Conservation (phyloP, 805 yeast genomes). For the Tetrapisispora fleetii region DNA sequence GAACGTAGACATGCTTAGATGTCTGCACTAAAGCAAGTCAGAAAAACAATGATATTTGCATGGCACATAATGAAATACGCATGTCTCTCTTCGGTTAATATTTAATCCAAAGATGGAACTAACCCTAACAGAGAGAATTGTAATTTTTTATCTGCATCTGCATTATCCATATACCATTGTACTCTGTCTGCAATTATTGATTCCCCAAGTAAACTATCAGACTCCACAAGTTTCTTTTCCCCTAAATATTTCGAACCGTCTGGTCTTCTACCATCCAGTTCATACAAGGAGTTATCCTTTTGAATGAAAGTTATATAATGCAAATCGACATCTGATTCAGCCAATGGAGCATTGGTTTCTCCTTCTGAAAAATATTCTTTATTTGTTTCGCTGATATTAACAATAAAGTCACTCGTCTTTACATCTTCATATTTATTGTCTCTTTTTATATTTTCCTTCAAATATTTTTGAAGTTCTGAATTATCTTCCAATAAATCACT, state of each 20-base stretch:
- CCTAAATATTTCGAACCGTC: constrained; percentile 64
- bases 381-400: constrained; percentile 15
- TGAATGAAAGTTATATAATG: constrained; percentile 74
- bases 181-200: constrained; percentile 44
- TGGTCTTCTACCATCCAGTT: constrained; percentile 76
- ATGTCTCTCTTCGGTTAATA: no score
- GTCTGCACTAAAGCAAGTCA: no score
- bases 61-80: no score
- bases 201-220: constrained; percentile 44
- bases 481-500: constrained; percentile 16
- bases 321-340: constrained; percentile 43
- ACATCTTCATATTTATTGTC: constrained; percentile 39
- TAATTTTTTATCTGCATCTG: constrained; percentile 48
- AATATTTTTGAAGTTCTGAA: constrained; percentile 11
- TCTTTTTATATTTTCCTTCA: background rate
- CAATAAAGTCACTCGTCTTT: constrained; percentile 28
- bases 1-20: no score
- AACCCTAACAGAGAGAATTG: constrained; percentile 73
- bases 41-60: no score
- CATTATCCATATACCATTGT: constrained; percentile 53
- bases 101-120: constrained; percentile 37
- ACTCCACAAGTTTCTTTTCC: constrained; percentile 3
- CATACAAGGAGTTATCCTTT: constrained; percentile 53
- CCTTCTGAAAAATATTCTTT: constrained; percentile 34
- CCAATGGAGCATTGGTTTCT: constrained; percentile 57